Evolutionary conservation across 139 green algal genomes (phyloP).

Genomic region (Chlorella sp.): DNA sequence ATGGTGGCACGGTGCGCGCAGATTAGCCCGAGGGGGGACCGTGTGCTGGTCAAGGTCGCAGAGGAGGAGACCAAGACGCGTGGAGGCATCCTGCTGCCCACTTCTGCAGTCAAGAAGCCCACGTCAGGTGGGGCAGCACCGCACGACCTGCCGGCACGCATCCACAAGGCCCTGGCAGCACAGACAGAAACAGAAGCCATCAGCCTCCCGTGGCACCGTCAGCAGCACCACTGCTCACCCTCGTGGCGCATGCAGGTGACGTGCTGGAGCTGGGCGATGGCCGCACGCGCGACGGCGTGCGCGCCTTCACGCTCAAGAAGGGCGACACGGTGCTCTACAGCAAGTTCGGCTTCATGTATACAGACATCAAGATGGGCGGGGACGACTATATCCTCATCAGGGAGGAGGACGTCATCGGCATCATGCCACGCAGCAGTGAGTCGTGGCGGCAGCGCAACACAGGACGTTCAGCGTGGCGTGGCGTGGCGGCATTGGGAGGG

Average conservation of each 20-base stretch:
- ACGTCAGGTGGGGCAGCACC: constrained; percentile 49
- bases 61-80: constrained; percentile 72
- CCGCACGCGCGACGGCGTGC: constrained; percentile 12
- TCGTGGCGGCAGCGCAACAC: too few relatives aligned
- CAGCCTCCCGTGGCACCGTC: too few relatives aligned
- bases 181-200: too few relatives aligned
- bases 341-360: constrained; percentile 93
- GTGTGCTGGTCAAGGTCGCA: constrained; percentile 83
- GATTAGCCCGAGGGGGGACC: constrained; percentile 80
- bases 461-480: too few relatives aligned
- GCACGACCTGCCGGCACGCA: background rate
- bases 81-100: constrained; percentile 88
- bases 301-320: constrained; percentile 34
- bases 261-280: constrained; percentile 49
- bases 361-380: constrained; percentile 64
- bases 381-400: constrained; percentile 78
- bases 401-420: constrained; percentile 88
- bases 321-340: constrained; percentile 79
- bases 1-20: too few relatives aligned
- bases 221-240: background rate
- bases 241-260: constrained; percentile 52
- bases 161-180: too few relatives aligned
- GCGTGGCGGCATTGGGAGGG: too few relatives aligned
- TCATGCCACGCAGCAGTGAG: constrained; percentile 48
- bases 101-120: constrained; percentile 71